Evolutionary conservation across 116 monocot genomes (phyloP), one percentile per base, ranked within the genome.

Genomic region (Phalaenopsis hybrid): DNA sequence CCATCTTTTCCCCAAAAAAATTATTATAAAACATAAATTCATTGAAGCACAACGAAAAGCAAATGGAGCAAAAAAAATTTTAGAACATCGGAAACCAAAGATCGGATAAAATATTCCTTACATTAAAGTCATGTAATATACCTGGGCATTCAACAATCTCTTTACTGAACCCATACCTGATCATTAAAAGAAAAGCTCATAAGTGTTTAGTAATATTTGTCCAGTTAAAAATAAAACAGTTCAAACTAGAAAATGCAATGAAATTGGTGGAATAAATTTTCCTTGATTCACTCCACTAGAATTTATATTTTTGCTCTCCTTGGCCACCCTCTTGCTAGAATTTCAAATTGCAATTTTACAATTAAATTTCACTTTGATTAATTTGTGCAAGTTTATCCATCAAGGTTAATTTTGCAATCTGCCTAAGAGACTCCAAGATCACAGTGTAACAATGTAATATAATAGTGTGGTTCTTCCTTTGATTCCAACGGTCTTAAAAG

Each of bases 121-220:
- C 10, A 69, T 20, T 76, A 31, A 73, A 76, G 48, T 46, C 45
- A 48, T 65, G 75, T 21, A 63, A 0, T 48, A 78, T 87, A 92
- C 96, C 96, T 87, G 96, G 96, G 83, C 89, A 89, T 86, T 96
- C 96, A 6, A 96, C 96, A 85, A 96, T 85, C 83, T 92, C 87
- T 70, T 92, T 92, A 86, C 96, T 96, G 82, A 96, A 91, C 2
- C 96, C 94, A 88, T 96, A 96, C 82, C 96, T 96, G 91, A 21
- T 33, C 41, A 79, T 63, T 58, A 68, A 57, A 85, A 75, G 7
- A 78, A 33, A 75, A 57, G 31, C 28, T 25, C 8, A 75, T n/a
- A 75, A 45, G 52, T 77, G 25, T 31, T 76, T n/a, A 75, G 44
- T 7, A 75, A 21, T 41, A 75, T 18, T 75, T 37, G 20, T 34